Conservation (phyloP, 164 flowering plant genomes). For the Warburgia ugandensis region DNA sequence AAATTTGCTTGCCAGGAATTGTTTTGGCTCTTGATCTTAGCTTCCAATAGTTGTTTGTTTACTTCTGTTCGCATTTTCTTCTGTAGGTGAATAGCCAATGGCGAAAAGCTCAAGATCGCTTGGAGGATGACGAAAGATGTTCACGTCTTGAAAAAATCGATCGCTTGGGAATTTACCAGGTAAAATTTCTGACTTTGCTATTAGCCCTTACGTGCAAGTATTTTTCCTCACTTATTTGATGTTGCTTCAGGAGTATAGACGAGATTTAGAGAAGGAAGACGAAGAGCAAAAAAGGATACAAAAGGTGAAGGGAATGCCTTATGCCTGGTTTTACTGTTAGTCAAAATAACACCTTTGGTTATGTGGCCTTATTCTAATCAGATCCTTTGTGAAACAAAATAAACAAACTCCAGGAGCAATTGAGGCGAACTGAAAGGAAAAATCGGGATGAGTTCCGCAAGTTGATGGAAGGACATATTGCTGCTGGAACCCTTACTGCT, state of each 20-base stretch:
- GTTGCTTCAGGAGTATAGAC: slow-evolving; percentile 66
- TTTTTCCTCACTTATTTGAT: slow-evolving; percentile 9
- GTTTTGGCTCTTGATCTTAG: no score
- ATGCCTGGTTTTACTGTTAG: no score
- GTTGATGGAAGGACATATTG: slow-evolving; percentile 81
- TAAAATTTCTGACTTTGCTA: slow-evolving; percentile 11
- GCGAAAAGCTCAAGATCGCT: slow-evolving; percentile 87
- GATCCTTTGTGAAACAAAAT: no score
- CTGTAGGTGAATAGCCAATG: slow-evolving; percentile 76
- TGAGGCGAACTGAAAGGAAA: slow-evolving; percentile 78
- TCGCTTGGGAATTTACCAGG: slow-evolving; percentile 81
- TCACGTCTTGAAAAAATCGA: slow-evolving; percentile 85
- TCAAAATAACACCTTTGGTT: no score
- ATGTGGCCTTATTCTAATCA: no score
- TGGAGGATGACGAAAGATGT: slow-evolving; percentile 93
- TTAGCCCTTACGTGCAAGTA: background rate
- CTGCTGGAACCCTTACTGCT: slow-evolving; percentile 66
- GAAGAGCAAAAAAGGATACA: slow-evolving; percentile 87
- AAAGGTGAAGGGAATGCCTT: no score
- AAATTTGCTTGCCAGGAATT: no score
- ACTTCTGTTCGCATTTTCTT: background rate
- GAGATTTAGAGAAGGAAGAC: slow-evolving; percentile 86
- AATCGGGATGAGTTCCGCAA: slow-evolving; percentile 88
- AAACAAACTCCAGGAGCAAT: slow-evolving; percentile 48
- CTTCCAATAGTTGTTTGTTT: no score